phyloP scores from a whole-genome alignment of 1,284 basidiomycete species.

The Malassezia slooffiae region DNA sequence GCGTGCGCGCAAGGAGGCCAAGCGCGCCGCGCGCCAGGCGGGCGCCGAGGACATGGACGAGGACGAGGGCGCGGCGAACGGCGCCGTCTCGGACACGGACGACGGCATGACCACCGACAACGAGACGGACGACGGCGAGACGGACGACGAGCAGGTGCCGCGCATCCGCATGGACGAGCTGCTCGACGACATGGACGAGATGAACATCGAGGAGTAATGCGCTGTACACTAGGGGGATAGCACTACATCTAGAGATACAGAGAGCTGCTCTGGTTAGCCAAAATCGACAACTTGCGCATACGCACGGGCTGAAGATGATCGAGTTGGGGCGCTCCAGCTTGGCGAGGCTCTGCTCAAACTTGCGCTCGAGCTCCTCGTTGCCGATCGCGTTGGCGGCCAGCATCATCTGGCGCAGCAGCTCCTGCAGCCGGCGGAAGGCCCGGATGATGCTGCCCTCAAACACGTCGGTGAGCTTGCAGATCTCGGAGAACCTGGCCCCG shows the following conservation, averaged over 20 bases:
- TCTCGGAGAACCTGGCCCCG: conserved; percentile 88
- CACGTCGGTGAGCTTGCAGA: conserved; percentile 92
- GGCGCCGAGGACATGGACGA: conserved; percentile 52
- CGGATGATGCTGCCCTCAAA: conserved; percentile 77
- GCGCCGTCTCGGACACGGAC: conserved; percentile 16
- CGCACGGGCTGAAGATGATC: conserved; percentile 42
- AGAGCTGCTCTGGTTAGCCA: conserved; percentile 1
- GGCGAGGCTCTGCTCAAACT: conserved; percentile 32
- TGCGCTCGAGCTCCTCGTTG: conserved; percentile 67
- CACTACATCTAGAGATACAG: conserved; percentile 16
- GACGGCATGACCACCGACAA: conserved; percentile 43
- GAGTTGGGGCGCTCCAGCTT: conserved; percentile 40
- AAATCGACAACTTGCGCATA: neutral
- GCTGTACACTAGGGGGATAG: too few species aligned
- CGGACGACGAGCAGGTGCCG: conserved; percentile 55
- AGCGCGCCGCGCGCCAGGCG: conserved; percentile 46
- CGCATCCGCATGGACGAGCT: conserved; percentile 64
- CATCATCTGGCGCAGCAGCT: conserved; percentile 88
- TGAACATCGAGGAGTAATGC: conserved; percentile 30
- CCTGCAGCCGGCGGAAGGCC: conserved; percentile 82
- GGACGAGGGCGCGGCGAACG: conserved; percentile 22
- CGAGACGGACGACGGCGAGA: conserved; percentile 58
- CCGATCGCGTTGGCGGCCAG: conserved; percentile 91
- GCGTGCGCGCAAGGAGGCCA: conserved; percentile 46
- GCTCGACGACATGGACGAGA: conserved; percentile 72